Base-by-base conservation (phyloP, 192 early-diverging fungal species). In the Polychytrium aggregatum region DNA sequence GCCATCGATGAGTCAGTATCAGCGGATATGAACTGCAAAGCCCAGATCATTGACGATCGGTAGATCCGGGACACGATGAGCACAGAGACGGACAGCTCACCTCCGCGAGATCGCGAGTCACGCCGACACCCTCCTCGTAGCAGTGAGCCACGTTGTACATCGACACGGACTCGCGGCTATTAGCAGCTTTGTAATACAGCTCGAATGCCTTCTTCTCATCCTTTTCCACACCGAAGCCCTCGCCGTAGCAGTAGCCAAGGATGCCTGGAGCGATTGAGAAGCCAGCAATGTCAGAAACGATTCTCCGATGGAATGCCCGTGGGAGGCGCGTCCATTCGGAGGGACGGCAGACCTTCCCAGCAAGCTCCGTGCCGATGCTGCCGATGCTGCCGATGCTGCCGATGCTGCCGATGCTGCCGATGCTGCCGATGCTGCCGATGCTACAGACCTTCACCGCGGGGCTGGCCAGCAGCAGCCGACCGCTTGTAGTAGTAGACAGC, bases 161-260 rank as follows among this genome's bases (percentile, higher is more conserved):
- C 21, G 68, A 70, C 10, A 65, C 47, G 0, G 59, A 59, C 40
- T 79, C 74, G 20, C 69, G 68, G n/a, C 52, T 48, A 4, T 48
- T 35, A 1, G 76, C 71, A 13, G 76, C 73, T n/a, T 45, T 45
- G 4, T 69, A 46, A 49, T 79, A 79, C 20, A 62, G 49, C 7
- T 65, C 48, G 49, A 90, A 73, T 18, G 86, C 86, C 33, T 64
- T 59, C 10, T 41, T 53, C 22, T 74, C 71, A 54, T 85, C 77
- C 60, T 83, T 78, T 20, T 54, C 57, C 2, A 89, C 80, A 16
- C 86, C 86, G 48, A 86, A 82, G 10, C 85, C 87, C 56, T 88
- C 86, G 36, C 85, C 85, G 52, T 85, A 91, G 53, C 88, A 91
- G 55, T 82, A 89, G 7, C 87, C 88, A 35, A 91, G 64, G 42